Conservation (phyloP, 2,329 filamentous ascomycete genomes). For the Aspergillus tamarii region DNA sequence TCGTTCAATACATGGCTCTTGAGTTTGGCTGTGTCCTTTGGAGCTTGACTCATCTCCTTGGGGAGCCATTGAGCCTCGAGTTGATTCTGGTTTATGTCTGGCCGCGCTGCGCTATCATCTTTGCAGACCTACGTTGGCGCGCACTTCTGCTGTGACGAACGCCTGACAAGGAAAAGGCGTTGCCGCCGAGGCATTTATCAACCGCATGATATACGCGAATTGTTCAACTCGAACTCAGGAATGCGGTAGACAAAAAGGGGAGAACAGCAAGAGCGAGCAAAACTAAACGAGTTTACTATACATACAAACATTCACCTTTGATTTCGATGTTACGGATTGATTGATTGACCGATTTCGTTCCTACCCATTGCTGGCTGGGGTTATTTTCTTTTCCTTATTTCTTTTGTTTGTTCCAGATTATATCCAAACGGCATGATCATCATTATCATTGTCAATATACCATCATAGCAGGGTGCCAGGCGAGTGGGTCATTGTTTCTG, state of each 20-base stretch:
- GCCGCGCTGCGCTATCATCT: neutral
- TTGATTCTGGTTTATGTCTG: slow-evolving; percentile 9
- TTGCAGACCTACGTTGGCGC: neutral
- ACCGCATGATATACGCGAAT: neutral
- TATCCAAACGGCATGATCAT: slow-evolving; percentile 25
- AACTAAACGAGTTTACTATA: slow-evolving; percentile 12
- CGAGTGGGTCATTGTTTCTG: slow-evolving; percentile 27
- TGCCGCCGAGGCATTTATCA: neutral
- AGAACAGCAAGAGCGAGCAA: slow-evolving; percentile 14
- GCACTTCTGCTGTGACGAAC: neutral
- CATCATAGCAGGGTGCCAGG: slow-evolving; percentile 34
- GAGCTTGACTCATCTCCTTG: slow-evolving; percentile 6
- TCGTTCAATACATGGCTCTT: slow-evolving; percentile 14
- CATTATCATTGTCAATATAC: slow-evolving; percentile 31
- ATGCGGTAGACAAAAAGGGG: slow-evolving; percentile 7
- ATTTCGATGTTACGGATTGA: neutral
- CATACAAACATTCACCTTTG: neutral
- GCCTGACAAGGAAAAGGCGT: neutral
- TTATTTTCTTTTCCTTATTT: neutral
- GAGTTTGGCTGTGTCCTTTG: slow-evolving; percentile 8
- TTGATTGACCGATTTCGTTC: slow-evolving; percentile 7
- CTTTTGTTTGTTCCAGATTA: slow-evolving; percentile 19
- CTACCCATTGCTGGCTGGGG: slow-evolving; percentile 14
- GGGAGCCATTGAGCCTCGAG: neutral
- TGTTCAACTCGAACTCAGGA: neutral